Conservation (phyloP, 768 basidiomycete species). For the Phaeotremella fagi region DNA sequence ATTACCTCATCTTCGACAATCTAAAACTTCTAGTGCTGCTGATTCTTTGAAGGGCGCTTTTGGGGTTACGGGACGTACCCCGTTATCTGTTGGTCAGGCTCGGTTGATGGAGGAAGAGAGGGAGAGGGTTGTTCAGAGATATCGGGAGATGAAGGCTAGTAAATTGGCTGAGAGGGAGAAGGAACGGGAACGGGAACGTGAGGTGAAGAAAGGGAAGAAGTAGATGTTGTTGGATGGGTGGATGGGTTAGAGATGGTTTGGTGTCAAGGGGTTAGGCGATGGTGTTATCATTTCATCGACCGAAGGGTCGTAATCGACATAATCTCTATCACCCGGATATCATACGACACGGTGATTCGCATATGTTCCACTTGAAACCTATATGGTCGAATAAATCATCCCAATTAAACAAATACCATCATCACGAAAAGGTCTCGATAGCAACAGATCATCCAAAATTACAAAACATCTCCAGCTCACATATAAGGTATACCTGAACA, state of each 20-base stretch:
- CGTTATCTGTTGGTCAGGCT: slow-evolving; percentile 39
- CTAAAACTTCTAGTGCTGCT: slow-evolving; percentile 3
- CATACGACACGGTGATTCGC: too few species aligned
- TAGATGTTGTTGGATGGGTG: not conserved
- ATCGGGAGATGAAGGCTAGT: slow-evolving; percentile 45
- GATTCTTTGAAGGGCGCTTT: slow-evolving; percentile 10
- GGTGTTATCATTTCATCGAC: too few species aligned
- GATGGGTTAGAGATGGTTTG: not conserved
- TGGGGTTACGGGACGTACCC: slow-evolving; percentile 18
- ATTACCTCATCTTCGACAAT: slow-evolving; percentile 28
- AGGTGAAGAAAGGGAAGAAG: not conserved
- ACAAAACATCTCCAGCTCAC: too few species aligned
- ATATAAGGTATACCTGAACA: too few species aligned
- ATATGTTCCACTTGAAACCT: too few species aligned
- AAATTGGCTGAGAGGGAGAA: slow-evolving; percentile 25
- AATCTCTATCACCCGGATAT: too few species aligned
- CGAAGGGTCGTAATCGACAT: too few species aligned
- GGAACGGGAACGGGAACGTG: slow-evolving; percentile 4
- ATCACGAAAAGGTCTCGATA: too few species aligned
- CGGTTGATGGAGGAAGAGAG: slow-evolving; percentile 44
- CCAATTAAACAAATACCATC: too few species aligned
- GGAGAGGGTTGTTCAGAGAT: slow-evolving; percentile 42
- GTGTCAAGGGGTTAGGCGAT: not conserved
- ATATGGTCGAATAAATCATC: too few species aligned
- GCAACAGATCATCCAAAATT: too few species aligned